These are phyloP conservation scores for Xylariales sp. DNA, from an alignment of 2,329 filamentous ascomycete species.

Conservation along the genomic window DNA sequence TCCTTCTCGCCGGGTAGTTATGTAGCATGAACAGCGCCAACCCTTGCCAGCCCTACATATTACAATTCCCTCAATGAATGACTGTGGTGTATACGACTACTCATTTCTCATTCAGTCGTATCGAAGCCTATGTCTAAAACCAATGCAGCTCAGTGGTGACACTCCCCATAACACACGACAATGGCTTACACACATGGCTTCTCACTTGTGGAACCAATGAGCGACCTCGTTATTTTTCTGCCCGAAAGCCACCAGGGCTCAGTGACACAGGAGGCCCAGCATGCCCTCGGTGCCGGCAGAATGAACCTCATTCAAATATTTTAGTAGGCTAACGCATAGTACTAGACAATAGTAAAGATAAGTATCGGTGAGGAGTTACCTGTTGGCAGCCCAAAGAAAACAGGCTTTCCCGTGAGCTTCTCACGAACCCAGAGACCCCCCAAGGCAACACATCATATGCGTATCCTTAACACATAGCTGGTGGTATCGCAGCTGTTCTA, in stretches of 20 bases:
- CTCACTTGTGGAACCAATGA: slow-evolving; percentile 45
- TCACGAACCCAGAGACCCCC: background rate
- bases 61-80: background rate
- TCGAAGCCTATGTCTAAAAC: background rate
- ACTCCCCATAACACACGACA: background rate
- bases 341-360: background rate
- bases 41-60: background rate
- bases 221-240: slow-evolving; percentile 47
- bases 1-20: background rate
- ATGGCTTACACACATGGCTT: slow-evolving; percentile 2
- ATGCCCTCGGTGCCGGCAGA: too few species aligned
- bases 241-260: slow-evolving; percentile 42
- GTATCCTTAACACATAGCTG: background rate
- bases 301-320: background rate
- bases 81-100: background rate
- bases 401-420: background rate
- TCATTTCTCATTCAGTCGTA: slow-evolving; percentile 15
- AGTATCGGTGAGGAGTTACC: background rate
- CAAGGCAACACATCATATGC: background rate
- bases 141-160: background rate
- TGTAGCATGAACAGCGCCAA: background rate
- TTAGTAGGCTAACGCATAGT: slow-evolving; percentile 8
- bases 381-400: background rate
- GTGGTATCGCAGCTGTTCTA: background rate
- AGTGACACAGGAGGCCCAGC: background rate